Conservation (phyloP, 2,329 filamentous ascomycete genomes). For the Paraphoma chrysanthemicola region DNA sequence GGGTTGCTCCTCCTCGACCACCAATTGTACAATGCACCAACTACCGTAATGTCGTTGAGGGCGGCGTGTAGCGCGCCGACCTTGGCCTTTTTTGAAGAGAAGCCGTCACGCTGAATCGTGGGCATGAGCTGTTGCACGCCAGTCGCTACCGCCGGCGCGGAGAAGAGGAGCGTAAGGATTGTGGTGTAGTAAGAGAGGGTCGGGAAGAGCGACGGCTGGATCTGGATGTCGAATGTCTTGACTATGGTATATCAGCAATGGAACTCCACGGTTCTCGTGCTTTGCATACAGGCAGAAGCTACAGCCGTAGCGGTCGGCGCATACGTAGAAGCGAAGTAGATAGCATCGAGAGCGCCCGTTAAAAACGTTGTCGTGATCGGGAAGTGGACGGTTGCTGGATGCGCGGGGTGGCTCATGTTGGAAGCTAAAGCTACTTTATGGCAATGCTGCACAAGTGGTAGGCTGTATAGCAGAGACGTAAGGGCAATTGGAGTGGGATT, state of each 20-base stretch:
- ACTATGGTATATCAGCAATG: slow-evolving; percentile 15
- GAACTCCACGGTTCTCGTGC: background rate
- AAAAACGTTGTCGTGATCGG: slow-evolving; percentile 55
- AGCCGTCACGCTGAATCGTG: slow-evolving; percentile 52
- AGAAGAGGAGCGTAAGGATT: slow-evolving; percentile 46
- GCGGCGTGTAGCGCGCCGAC: slow-evolving; percentile 51
- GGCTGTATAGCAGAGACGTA: background rate
- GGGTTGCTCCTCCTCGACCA: slow-evolving; percentile 45
- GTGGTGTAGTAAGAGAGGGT: slow-evolving; percentile 54
- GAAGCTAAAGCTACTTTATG: background rate
- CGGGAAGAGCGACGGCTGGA: slow-evolving; percentile 43
- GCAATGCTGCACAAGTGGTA: background rate
- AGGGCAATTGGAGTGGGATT: background rate
- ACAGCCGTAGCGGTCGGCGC: slow-evolving; percentile 43
- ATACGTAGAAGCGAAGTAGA: slow-evolving; percentile 43
- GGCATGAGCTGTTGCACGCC: slow-evolving; percentile 49
- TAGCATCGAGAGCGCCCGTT: slow-evolving; percentile 51
- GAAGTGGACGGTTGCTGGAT: slow-evolving; percentile 57
- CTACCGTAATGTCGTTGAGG: slow-evolving; percentile 51
- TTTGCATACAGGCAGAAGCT: slow-evolving; percentile 29
- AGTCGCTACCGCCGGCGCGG: slow-evolving; percentile 40
- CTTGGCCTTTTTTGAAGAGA: slow-evolving; percentile 52
- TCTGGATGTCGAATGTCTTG: slow-evolving; percentile 35
- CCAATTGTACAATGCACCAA: slow-evolving; percentile 52
- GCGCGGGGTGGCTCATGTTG: slow-evolving; percentile 49